These are phyloP conservation scores for Fusarium armeniacum DNA, from an alignment of 2,329 filamentous ascomycete genomes.

Conservation along the genomic window DNA sequence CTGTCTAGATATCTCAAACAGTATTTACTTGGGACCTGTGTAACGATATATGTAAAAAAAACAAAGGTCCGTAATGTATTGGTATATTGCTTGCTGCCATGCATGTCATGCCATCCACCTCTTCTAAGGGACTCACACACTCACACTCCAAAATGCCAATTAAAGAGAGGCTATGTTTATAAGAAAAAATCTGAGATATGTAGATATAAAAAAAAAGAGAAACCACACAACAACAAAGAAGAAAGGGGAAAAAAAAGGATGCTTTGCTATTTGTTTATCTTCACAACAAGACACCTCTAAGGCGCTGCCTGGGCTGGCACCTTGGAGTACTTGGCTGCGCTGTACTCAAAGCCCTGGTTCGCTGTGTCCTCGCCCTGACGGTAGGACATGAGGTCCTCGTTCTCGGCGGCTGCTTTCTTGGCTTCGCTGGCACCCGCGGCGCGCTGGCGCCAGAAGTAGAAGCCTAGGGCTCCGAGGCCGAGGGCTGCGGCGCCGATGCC, in stretches of 20 bases:
- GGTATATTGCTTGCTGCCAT: conserved; percentile 12
- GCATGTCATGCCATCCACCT: conserved; percentile 7
- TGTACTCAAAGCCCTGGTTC: conserved; percentile 50
- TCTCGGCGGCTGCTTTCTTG: conserved; percentile 62
- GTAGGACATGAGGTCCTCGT: conserved; percentile 66
- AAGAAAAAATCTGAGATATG: conserved; percentile 2
- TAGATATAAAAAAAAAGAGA: background rate
- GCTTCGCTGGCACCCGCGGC: conserved; percentile 67
- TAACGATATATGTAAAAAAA: background rate
- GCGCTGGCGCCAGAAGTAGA: conserved; percentile 70
- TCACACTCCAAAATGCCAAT: conserved; percentile 33
- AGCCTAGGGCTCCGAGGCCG: conserved; percentile 59
- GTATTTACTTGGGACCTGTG: conserved; percentile 13
- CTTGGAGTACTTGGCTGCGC: conserved; percentile 39
- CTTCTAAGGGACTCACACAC: background rate
- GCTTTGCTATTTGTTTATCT: background rate
- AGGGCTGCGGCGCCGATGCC: conserved; percentile 61
- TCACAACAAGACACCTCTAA: conserved; percentile 6
- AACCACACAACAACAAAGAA: background rate
- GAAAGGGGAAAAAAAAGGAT: background rate
- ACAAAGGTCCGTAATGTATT: conserved; percentile 17
- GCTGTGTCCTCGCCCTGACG: conserved; percentile 51
- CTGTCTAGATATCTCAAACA: conserved; percentile 26
- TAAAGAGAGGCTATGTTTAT: conserved; percentile 17
- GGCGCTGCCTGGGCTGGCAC: conserved; percentile 26